phyloP scores from a whole-genome alignment of 2,329 filamentous ascomycete species.

The Lasiodiplodia citricola region DNA sequence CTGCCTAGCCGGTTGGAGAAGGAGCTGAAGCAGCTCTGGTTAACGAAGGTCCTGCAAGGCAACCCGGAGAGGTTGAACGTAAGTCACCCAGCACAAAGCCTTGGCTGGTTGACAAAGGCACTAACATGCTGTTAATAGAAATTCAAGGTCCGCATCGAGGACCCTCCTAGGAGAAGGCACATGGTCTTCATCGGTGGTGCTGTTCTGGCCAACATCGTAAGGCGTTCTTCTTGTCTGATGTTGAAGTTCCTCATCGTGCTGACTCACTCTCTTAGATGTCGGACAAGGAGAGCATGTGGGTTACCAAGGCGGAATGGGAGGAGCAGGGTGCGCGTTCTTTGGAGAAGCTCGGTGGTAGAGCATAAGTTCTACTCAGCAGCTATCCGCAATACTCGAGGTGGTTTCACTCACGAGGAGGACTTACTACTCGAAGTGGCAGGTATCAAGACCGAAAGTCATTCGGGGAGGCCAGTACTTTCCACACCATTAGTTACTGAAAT shows the following conservation, averaged over 20 bases:
- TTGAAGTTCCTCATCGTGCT: constrained; percentile 28
- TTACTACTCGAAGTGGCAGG: neutral
- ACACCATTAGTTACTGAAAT: constrained; percentile 15
- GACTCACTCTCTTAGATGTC: constrained; percentile 69
- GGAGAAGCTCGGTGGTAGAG: constrained; percentile 92
- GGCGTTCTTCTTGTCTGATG: constrained; percentile 32
- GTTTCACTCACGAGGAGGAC: neutral
- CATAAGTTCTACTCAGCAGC: constrained; percentile 29
- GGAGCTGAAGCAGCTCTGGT: constrained; percentile 98
- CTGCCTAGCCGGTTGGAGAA: constrained; percentile 94
- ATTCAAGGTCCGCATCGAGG: constrained; percentile 99
- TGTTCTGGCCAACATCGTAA: constrained; percentile 88
- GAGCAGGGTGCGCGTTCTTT: constrained; percentile 85
- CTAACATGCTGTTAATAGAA: constrained; percentile 61
- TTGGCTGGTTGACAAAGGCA: too few relatives aligned
- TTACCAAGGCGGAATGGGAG: constrained; percentile 94
- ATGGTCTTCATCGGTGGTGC: constrained; percentile 99
- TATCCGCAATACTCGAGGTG: neutral
- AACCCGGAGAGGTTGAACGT: constrained; percentile 88
- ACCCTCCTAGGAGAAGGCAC: constrained; percentile 91
- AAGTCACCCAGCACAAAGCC: constrained; percentile 36
- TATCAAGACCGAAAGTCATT: constrained; percentile 11
- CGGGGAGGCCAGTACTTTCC: neutral
- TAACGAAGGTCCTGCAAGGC: constrained; percentile 86
- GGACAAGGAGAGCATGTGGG: constrained; percentile 99